Evolutionary conservation across 108 stramenopile genomes (phyloP).

Genomic region (Nitzschia inconspicua): DNA sequence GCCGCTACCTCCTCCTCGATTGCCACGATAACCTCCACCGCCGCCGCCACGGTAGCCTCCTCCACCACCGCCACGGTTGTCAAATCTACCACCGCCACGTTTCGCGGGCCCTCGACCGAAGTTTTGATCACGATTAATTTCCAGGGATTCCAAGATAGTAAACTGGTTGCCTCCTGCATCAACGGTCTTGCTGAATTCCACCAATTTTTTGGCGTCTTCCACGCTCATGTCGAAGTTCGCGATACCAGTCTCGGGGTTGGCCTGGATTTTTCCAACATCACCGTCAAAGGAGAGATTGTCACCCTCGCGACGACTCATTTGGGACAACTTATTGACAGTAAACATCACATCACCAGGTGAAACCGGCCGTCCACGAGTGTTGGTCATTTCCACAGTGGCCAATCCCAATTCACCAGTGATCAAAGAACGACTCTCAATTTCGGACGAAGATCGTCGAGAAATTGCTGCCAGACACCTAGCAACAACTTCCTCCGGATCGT

Average conservation of each 20-base stretch:
- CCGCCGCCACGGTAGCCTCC: conserved; percentile 13
- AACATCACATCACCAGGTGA: conserved; percentile 86
- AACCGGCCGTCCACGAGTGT: conserved; percentile 50
- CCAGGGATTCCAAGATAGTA: conserved; percentile 64
- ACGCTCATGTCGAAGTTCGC: conserved; percentile 85
- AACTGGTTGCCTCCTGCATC: conserved; percentile 75
- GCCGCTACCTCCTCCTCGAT: conserved; percentile 19
- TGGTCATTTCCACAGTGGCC: conserved; percentile 79
- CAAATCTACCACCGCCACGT: conserved; percentile 41
- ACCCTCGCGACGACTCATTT: conserved; percentile 63
- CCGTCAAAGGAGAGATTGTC: conserved; percentile 67
- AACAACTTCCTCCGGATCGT: conserved; percentile 54
- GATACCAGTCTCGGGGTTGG: conserved; percentile 57
- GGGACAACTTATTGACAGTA: conserved; percentile 75
- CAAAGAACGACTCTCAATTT: conserved; percentile 70
- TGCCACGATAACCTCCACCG: conserved; percentile 3
- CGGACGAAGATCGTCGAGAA: conserved; percentile 55
- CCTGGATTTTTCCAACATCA: conserved; percentile 82
- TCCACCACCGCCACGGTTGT: conserved; percentile 35
- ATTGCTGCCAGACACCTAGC: conserved; percentile 89
- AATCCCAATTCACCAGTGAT: conserved; percentile 82
- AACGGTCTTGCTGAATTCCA: conserved; percentile 74
- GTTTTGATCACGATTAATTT: conserved; percentile 68
- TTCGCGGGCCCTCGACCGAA: conserved; percentile 56
- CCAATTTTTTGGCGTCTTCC: conserved; percentile 78